phyloP scores from a whole-genome alignment of 495 filamentous ascomycete genomes.

The Opeltia flavorubescens region DNA sequence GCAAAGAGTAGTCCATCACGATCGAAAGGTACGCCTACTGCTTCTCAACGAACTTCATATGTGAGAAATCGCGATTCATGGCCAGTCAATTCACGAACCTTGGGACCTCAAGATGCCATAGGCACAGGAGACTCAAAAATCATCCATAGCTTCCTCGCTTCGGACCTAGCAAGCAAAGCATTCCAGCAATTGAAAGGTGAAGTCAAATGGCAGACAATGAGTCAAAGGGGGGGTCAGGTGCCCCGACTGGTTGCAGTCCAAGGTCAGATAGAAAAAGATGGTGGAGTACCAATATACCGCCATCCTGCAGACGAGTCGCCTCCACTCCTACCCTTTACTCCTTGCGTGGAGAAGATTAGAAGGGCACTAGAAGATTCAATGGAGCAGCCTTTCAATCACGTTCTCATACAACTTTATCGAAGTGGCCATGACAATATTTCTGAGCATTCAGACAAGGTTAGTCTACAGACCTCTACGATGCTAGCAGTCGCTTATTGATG shows the following conservation, averaged over 20 bases:
- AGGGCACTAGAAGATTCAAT: slow-evolving; percentile 50
- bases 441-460: slow-evolving; percentile 79
- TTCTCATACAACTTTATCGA: slow-evolving; percentile 85
- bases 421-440: slow-evolving; percentile 87
- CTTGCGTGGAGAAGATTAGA: slow-evolving; percentile 54
- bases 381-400: slow-evolving; percentile 80
- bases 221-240: slow-evolving; percentile 80
- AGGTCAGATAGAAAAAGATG: slow-evolving; percentile 54
- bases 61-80: slow-evolving; percentile 3
- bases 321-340: slow-evolving; percentile 59
- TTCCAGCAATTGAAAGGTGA: slow-evolving; percentile 46
- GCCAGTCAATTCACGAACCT: slow-evolving; percentile 6
- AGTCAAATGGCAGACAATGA: slow-evolving; percentile 84
- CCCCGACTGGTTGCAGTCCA: slow-evolving; percentile 90
- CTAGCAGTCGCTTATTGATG: background rate
- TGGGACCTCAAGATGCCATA: slow-evolving; percentile 31
- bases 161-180: slow-evolving; percentile 49
- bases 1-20: background rate
- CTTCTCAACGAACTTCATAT: background rate
- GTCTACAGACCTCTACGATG: background rate
- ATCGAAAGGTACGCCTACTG: background rate
- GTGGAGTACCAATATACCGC: slow-evolving; percentile 78
- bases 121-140: slow-evolving; percentile 74
- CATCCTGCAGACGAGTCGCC: slow-evolving; percentile 89
- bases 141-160: slow-evolving; percentile 51